A percentile compares a stretch with the other conserved stretches of the same genome.
These are phyloP conservation scores for Colletotrichum cordylinicola DNA, from an alignment of 2,329 filamentous ascomycete species.

Conservation along the genomic window DNA sequence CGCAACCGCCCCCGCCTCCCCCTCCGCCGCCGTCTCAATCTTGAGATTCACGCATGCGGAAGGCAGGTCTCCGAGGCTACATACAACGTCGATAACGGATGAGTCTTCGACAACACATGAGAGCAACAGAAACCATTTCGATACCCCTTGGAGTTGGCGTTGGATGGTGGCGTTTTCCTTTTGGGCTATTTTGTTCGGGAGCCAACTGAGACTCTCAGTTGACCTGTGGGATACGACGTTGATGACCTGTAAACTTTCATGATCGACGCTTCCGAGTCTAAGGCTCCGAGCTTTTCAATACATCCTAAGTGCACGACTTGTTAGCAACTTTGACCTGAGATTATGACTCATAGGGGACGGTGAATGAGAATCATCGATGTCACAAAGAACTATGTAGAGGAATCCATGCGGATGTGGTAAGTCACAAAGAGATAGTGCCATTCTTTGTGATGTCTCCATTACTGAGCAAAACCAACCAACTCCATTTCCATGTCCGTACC, in stretches of 20 bases:
- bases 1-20: background rate
- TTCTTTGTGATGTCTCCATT: background rate
- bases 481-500: background rate
- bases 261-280: too few relatives aligned
- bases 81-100: fast-evolving
- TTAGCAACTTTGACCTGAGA: background rate
- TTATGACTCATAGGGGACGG: too few relatives aligned
- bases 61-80: fast-evolving
- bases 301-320: background rate
- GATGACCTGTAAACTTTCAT: background rate
- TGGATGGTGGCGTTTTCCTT: background rate
- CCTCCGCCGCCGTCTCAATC: background rate
- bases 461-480: background rate
- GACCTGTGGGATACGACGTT: background rate
- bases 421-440: background rate
- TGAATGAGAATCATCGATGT: background rate
- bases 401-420: background rate
- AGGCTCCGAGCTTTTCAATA: background rate
- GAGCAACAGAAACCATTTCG: background rate
- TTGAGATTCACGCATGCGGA: background rate
- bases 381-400: background rate
- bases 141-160: background rate
- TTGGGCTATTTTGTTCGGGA: fast-evolving
- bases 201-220: background rate
- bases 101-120: background rate